phyloP scores from a whole-genome alignment of 306 rosid genomes.

The Canavalia ensiformis region DNA sequence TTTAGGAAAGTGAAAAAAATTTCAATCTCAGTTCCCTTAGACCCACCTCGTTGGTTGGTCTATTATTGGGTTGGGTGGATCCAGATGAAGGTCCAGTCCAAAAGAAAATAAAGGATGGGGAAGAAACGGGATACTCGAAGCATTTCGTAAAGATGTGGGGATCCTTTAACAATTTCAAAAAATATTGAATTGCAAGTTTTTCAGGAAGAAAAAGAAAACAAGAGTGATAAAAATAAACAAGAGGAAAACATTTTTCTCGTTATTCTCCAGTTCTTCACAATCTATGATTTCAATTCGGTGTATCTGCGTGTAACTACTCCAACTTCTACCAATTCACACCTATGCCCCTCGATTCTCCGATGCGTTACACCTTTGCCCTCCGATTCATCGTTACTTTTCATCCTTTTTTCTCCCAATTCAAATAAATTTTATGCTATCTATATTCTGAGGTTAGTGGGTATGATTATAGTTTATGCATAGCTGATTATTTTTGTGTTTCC shows the following conservation, averaged over 20 bases:
- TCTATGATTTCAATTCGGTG: constrained; percentile 44
- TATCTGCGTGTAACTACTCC: constrained; percentile 40
- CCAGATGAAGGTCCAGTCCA: background rate
- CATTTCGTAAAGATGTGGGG: background rate
- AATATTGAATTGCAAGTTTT: constrained; percentile 7
- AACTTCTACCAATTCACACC: constrained; percentile 41
- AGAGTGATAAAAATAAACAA: background rate
- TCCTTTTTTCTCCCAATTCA: constrained; percentile 33
- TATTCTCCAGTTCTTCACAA: constrained; percentile 40
- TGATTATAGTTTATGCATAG: background rate
- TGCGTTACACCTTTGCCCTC: constrained; percentile 8
- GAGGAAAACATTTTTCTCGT: constrained; percentile 8
- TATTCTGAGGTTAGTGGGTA: constrained; percentile 43
- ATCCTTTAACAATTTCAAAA: constrained; percentile 13
- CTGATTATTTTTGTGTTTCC: background rate
- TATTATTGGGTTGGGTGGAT: background rate
- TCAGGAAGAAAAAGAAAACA: background rate
- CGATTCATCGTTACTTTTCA: constrained; percentile 38
- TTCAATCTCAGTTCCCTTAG: background rate
- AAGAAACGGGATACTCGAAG: background rate
- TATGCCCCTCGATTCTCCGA: constrained; percentile 42
- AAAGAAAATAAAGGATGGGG: background rate
- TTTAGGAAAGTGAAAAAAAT: no score
- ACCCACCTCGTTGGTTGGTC: background rate
- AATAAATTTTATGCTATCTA: constrained; percentile 40